Conservation (phyloP, 192 early-diverging fungal species). For the Kickxella alabastrina region DNA sequence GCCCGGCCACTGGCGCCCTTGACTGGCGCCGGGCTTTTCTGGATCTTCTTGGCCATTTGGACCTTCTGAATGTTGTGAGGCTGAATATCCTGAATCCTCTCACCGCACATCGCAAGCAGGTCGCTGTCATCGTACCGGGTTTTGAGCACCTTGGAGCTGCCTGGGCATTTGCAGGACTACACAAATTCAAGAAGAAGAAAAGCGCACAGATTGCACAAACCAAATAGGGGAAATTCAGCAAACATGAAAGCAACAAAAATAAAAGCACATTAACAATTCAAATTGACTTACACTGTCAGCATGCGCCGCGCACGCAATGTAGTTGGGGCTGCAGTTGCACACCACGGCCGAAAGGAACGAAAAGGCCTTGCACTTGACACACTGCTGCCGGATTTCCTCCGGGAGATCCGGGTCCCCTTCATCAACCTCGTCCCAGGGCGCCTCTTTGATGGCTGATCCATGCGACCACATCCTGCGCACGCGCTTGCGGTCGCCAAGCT, state of each 20-base stretch:
- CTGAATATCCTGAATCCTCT: background rate
- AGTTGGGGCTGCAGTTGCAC: constrained; percentile 58
- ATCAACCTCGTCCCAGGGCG: constrained; percentile 35
- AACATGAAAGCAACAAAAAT: too few relatives aligned
- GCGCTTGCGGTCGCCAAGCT: constrained; percentile 51
- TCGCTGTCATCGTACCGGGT: constrained; percentile 54
- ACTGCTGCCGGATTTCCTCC: constrained; percentile 67
- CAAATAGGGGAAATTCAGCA: too few relatives aligned
- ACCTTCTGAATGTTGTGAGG: background rate
- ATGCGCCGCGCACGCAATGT: constrained; percentile 64
- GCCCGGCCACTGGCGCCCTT: constrained; percentile 11
- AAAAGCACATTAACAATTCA: too few relatives aligned
- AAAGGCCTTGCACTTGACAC: constrained; percentile 66
- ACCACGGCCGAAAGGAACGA: constrained; percentile 66
- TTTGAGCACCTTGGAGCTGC: constrained; percentile 33
- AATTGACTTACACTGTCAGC: constrained; percentile 44
- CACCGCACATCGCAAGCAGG: constrained; percentile 34
- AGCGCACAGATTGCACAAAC: too few relatives aligned
- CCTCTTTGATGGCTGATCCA: constrained; percentile 15
- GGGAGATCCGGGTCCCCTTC: constrained; percentile 46
- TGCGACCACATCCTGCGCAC: constrained; percentile 23
- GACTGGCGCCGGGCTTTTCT: too few relatives aligned
- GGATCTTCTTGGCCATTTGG: too few relatives aligned
- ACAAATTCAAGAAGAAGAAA: too few relatives aligned
- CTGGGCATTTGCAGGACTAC: constrained; percentile 55